These are phyloP conservation scores for Lojkania enalia DNA, from an alignment of 2,329 filamentous ascomycete species.

Conservation along the genomic window DNA sequence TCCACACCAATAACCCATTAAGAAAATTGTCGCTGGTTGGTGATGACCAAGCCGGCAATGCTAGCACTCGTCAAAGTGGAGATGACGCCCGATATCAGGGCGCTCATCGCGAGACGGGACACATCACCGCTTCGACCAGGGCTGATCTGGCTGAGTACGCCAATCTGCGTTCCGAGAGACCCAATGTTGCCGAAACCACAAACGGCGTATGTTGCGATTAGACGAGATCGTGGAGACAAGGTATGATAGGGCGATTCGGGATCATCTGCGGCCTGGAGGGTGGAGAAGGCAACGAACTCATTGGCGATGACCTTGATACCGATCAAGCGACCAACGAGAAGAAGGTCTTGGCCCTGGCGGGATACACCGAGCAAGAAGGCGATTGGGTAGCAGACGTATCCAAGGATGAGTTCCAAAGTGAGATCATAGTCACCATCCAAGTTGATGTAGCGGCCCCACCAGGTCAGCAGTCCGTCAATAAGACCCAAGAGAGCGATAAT, in stretches of 20 bases:
- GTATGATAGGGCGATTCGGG: conserved; percentile 54
- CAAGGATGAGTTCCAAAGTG: conserved; percentile 73
- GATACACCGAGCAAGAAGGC: conserved; percentile 82
- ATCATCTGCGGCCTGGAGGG: conserved; percentile 53
- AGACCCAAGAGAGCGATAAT: conserved; percentile 78
- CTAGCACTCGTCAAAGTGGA: conserved; percentile 76
- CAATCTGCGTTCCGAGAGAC: conserved; percentile 86
- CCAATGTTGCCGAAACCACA: conserved; percentile 80
- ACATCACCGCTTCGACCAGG: conserved; percentile 75
- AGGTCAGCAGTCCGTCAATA: conserved; percentile 75
- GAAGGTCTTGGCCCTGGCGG: conserved; percentile 60
- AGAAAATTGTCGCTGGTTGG: conserved; percentile 45
- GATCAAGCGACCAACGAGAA: conserved; percentile 76
- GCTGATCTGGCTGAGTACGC: conserved; percentile 80
- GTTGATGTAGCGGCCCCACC: conserved; percentile 81
- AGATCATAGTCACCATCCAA: conserved; percentile 68
- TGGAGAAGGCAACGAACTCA: conserved; percentile 74
- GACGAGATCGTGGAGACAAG: conserved; percentile 69
- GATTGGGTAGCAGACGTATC: conserved; percentile 77
- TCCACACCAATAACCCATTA: no score
- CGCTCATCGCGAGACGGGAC: conserved; percentile 73
- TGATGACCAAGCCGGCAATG: conserved; percentile 63
- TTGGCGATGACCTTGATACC: conserved; percentile 85
- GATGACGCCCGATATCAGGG: conserved; percentile 76
- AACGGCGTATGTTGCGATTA: conserved; percentile 85